phyloP scores from a whole-genome alignment of 2,329 filamentous ascomycete genomes.

The Botrytis squamosa region DNA sequence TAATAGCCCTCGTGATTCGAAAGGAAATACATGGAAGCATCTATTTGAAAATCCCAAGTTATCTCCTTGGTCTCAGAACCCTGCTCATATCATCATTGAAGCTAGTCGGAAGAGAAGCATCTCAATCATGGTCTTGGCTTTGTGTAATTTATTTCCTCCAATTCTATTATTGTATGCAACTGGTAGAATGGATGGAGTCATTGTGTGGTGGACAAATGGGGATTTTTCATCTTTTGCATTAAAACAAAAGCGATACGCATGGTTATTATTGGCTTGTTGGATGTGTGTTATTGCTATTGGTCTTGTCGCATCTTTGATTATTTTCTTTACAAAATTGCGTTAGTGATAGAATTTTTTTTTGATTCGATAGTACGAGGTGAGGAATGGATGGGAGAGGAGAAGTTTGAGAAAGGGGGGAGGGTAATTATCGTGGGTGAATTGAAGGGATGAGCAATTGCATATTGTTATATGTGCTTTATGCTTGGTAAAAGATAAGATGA shows the following conservation, averaged over 20 bases:
- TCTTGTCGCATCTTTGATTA: conserved; percentile 28
- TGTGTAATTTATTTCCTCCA: conserved; percentile 36
- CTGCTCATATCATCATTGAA: conserved; percentile 24
- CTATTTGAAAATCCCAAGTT: conserved; percentile 29
- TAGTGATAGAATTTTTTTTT: not conserved
- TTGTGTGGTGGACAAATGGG: conserved; percentile 33
- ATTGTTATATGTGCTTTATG: not conserved
- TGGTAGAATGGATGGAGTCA: conserved; percentile 33
- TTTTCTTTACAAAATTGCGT: conserved; percentile 17
- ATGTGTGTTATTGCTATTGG: conserved; percentile 25
- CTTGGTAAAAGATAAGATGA: not conserved
- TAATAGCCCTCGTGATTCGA: not conserved
- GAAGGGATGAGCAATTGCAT: not conserved
- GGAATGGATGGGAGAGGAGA: not conserved
- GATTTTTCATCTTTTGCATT: conserved; percentile 31
- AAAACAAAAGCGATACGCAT: conserved; percentile 32
- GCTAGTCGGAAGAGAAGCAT: conserved; percentile 27
- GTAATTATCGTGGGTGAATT: not conserved
- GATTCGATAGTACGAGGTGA: not conserved
- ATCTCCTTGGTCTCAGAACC: conserved; percentile 25
- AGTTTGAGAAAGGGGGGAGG: too few relatives aligned
- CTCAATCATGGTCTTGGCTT: conserved; percentile 29
- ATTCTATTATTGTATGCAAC: conserved; percentile 32
- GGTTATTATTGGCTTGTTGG: conserved; percentile 28
- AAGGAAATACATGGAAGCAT: conserved; percentile 25